phyloP scores from a whole-genome alignment of 257 asterid genomes.

The Craterostigma plantagineum region DNA sequence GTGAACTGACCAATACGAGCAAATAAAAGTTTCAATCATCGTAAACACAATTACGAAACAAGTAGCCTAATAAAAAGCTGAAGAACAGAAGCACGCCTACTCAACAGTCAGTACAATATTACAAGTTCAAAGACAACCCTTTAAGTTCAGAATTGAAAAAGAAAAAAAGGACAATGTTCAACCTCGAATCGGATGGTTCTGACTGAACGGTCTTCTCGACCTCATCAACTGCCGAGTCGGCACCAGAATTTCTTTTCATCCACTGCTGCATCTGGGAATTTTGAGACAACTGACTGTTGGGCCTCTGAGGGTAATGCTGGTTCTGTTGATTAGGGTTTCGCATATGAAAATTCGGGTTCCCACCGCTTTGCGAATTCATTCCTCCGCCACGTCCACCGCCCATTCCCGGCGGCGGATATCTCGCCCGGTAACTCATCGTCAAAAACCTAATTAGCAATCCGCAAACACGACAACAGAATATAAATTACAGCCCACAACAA shows the following conservation, averaged over 20 bases:
- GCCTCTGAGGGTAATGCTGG: constrained; percentile 40
- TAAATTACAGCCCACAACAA: no score
- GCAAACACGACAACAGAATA: no score
- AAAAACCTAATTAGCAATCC: not conserved
- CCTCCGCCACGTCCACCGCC: constrained; percentile 39
- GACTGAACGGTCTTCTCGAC: constrained; percentile 85
- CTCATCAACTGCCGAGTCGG: constrained; percentile 48
- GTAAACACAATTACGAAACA: not conserved
- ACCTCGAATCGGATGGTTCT: constrained; percentile 79
- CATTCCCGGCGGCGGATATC: constrained; percentile 89
- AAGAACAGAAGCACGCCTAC: no score
- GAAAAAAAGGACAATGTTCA: no score
- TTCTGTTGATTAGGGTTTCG: constrained; percentile 54
- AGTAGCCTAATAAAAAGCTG: no score
- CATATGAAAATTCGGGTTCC: constrained; percentile 40
- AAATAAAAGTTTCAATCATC: not conserved
- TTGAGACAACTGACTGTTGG: constrained; percentile 28
- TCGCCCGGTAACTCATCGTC: constrained; percentile 55
- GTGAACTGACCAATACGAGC: constrained; percentile 22
- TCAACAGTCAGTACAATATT: not conserved
- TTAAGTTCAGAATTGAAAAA: not conserved
- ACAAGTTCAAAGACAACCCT: not conserved
- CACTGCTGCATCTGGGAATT: constrained; percentile 69
- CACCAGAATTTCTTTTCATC: constrained; percentile 40
- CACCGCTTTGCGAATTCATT: constrained; percentile 33